Evolutionary conservation across 2,329 filamentous ascomycete genomes (phyloP), one percentile per base, ranked within the genome.

Genomic region (Calonectria henricotiae): DNA sequence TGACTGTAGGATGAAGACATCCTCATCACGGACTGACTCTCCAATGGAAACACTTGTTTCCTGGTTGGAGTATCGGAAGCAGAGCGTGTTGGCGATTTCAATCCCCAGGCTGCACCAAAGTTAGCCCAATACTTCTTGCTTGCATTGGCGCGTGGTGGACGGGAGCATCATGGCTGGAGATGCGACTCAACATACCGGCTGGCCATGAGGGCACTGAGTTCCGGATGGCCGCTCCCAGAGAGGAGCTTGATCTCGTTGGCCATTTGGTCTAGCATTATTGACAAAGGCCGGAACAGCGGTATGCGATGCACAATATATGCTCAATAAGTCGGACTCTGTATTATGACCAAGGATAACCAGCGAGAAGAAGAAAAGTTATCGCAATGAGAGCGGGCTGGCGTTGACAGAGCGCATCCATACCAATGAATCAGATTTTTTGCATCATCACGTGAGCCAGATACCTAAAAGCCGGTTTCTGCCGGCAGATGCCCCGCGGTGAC

Each of bases 1-100:
- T 27, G 96, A 98, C 85, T 98, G 96, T 71, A 98, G 88, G 78
- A 98, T 97, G 86, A 98, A 98, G 80, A 98, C 95, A 90, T 98
- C 96, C 88, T 98, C 96, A 82, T 98, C 96, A 84, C 96, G 90
- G 66, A 98, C 96, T 73, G 94, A 97, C 86, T 98, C 96, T 81
- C 96, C 95, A 78, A 98, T 97, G 23, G 95, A 98, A 68, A 98
- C 95, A 76, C 92, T 94, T 62, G 93, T 95, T 81, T 96, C 93
- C 79, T 94, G 93, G 82, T 96, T 96, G 58, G 93, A 95, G 85
- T 95, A 95, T 81, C 95, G 94, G 72, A 96, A 44, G 73, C 92
- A 92, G 86, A 94, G 89, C 55, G 93, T 93, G 85, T 94, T 94
- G 73, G 92, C 92, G 77, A 94, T 88, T 77, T 94, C 90, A 78